Base-by-base conservation (phyloP, 768 basidiomycete species). In the Tubosaeta sp. region DNA sequence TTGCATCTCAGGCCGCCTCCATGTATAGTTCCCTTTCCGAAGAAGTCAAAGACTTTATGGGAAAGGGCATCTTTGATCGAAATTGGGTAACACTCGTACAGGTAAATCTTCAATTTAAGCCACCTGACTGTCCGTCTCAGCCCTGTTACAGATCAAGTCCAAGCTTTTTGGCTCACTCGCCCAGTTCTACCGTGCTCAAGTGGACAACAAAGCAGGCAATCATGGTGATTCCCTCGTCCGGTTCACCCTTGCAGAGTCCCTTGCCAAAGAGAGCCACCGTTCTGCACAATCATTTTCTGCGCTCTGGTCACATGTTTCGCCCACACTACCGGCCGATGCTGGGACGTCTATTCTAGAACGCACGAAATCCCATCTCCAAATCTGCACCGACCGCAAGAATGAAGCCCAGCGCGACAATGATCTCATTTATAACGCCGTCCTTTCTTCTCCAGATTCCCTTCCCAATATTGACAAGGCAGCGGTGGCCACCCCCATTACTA, bases 31-130 rank as follows among this genome's bases (percentile, higher is more conserved):
- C 82, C 0, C 74, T 97, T n/a, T 76, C 75, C 6, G 96, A 99
- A 54, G 93, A 97, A 52, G 89, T 89, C 30, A 97, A 96, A 67
- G 95, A 97, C 61, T 97, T 96, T 61, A 86, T 92, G 77, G 93
- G 91, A 5, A 96, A 96, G 67, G 92, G 93, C 2, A 87, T 98
- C 49, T 89, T 99, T 66, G 93, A 97, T 64, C 72, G 94, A 24
- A 92, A 93, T 60, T 99, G 95, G 95, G 79, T 94, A 6, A 86
- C 84, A 1, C 69, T 98, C 18, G 70, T 95, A 34, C 88, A 91
- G 76, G 91, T 86, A 60, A 30, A 73, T 67, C 7, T 32, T 30
- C 41, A 11, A 35, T 43, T 19, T 5, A 4, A 13, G 0, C 22
- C 3, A 32, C 13, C 4, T 12, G 6, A 35, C 44, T 44, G 18